Evolutionary conservation across 441 rosid species (phyloP), one percentile per base, ranked within the genome.

Genomic region (Populus hybrid): DNA sequence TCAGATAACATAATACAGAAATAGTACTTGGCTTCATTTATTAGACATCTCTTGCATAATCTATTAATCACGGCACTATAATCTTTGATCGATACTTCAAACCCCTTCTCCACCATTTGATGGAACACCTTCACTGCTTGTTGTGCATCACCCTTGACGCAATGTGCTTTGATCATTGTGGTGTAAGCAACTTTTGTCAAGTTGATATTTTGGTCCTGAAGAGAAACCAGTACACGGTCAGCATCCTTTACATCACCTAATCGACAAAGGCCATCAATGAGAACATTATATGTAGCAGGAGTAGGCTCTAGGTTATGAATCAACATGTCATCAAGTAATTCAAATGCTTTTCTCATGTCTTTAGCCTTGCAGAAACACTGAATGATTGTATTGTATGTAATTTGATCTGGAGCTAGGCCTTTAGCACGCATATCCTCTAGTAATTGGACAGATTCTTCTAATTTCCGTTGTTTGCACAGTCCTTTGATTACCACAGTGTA

Each of bases 111-210:
- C 78, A 89, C 70, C 92, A 93, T 84, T 79, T 86, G 87, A 80
- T 5, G 8, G 64, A 92, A 92, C 73, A 83, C 84, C 42, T 59
- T 28, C 36, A 74, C 70, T 28, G 88, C 91, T 57, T 38, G 82
- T 74, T 77, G 69, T 30, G 84, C 89, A 81, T 89, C 88, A 67
- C 97, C 97, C 78, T 89, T 92, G 30, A 77, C 89, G 76, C 97
- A 92, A 81, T 92, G 93, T 73, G 91, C 95, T 81, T 90, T 93
- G 79, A 93, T 88, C 77, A 93, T 67, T 42, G 92, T 84, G 71
- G 88, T 87, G 81, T 90, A 93, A 75, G 93, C 90, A 83, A 86
- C 79, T 79, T 88, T 93, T 23, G 85, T 81, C 79, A 91, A 73
- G 67, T 57, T 78, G 67, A 83, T 75, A 70, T 81, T 81, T 74